Percentiles rank a stretch among this genome's conserved stretches.
Evolutionary conservation across 805 yeast genomes (phyloP).

Genomic region (Candida montana): DNA sequence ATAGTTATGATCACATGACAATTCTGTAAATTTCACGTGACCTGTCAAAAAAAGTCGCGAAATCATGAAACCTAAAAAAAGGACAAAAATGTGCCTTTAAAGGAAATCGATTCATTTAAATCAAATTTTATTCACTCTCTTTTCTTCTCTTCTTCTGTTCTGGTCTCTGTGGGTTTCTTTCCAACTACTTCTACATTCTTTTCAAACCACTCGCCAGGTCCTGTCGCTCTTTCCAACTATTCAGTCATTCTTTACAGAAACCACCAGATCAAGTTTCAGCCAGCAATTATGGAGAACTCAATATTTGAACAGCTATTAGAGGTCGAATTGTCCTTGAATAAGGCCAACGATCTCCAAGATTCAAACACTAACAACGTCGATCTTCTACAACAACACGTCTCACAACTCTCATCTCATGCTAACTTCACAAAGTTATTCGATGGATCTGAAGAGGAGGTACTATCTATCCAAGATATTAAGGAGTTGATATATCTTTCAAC

Average conservation of each 20-base stretch:
- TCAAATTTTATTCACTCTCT: neutral
- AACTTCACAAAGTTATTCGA: constrained; percentile 1
- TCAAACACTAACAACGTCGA: neutral
- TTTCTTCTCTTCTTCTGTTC: neutral
- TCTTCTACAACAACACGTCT: constrained; percentile 9
- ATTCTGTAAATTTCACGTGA: neutral
- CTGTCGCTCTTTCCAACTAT: neutral
- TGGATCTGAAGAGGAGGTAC: constrained; percentile 6
- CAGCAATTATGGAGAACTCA: constrained; percentile 13
- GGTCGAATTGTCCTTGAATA: constrained; percentile 11
- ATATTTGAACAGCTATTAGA: constrained; percentile 19
- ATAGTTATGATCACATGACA: neutral
- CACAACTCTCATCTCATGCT: constrained; percentile 7
- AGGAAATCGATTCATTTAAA: neutral
- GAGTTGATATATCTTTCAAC: constrained; percentile 20
- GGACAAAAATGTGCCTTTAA: constrained; percentile 2
- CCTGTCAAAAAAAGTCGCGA: constrained; percentile 1
- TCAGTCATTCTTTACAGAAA: neutral
- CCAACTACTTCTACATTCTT: neutral
- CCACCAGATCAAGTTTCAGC: neutral
- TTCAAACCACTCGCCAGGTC: neutral
- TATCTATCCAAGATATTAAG: constrained; percentile 28
- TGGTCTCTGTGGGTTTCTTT: neutral
- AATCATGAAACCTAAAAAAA: neutral
- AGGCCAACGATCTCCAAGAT: constrained; percentile 2